Conservation (phyloP, 2,329 filamentous ascomycete species). For the Colletotrichum gigasporum region DNA sequence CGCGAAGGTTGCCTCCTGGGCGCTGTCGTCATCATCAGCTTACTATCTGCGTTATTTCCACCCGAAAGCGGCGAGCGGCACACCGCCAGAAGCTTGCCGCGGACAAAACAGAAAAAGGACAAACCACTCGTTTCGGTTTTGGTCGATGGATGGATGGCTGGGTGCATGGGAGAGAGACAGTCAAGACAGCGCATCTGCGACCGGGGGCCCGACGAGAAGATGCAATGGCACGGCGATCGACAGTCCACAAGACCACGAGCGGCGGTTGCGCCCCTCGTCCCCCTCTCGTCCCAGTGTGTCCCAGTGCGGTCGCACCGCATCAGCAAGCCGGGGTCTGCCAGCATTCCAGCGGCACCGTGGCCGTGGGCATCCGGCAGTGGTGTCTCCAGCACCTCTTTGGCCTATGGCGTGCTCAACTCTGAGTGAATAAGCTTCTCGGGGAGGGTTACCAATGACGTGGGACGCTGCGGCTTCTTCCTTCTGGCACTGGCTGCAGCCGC, state of each 20-base stretch:
- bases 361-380: constrained; percentile 16
- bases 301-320: not conserved
- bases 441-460: constrained; percentile 23
- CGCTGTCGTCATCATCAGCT: constrained; percentile 25
- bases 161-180: not conserved
- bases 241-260: not conserved
- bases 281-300: not conserved
- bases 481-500: not conserved
- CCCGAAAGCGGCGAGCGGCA: constrained; percentile 10
- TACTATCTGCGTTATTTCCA: not conserved
- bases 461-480: not conserved
- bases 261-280: not conserved
- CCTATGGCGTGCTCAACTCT: constrained; percentile 22
- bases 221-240: constrained; percentile 6
- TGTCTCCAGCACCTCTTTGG: not conserved
- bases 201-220: not conserved
- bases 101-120: not conserved
- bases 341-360: not conserved
- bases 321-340: constrained; percentile 11
- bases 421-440: constrained; percentile 26
- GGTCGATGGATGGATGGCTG: not conserved
- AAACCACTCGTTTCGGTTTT: not conserved
- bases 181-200: constrained; percentile 5
- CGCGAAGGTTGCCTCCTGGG: not conserved
- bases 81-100: constrained; percentile 9